Conservation (phyloP, 495 filamentous ascomycete species). For the Penicillium macrosclerotiorum region DNA sequence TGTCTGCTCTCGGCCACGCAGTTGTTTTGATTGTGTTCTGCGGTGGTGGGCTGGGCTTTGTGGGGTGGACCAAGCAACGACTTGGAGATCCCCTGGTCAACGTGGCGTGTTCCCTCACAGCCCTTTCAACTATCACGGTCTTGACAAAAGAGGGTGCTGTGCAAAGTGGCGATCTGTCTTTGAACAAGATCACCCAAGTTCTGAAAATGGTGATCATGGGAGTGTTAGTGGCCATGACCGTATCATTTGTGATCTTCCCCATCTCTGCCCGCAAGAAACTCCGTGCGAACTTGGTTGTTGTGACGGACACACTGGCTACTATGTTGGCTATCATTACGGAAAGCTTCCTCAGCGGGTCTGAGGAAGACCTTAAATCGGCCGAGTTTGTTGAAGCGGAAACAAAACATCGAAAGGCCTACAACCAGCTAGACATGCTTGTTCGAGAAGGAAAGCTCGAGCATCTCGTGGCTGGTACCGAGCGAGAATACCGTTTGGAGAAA, state of each 20-base stretch:
- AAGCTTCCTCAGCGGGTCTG: constrained; percentile 81
- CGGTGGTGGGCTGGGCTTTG: constrained; percentile 82
- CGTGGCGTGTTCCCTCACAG: constrained; percentile 84
- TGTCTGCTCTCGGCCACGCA: constrained; percentile 71
- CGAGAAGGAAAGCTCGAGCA: constrained; percentile 90
- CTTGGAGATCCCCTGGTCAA: constrained; percentile 85
- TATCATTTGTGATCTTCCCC: constrained; percentile 77
- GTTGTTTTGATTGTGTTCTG: constrained; percentile 84
- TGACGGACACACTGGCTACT: constrained; percentile 72
- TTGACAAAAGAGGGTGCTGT: constrained; percentile 90
- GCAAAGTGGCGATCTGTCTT: constrained; percentile 73
- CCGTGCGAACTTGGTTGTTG: constrained; percentile 69
- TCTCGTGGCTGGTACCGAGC: constrained; percentile 78
- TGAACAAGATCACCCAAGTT: constrained; percentile 81
- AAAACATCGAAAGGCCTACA: constrained; percentile 67
- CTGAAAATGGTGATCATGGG: constrained; percentile 91
- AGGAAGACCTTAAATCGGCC: constrained; percentile 65
- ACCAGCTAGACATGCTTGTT: constrained; percentile 73
- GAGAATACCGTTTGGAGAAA: constrained; percentile 74
- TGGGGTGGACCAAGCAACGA: constrained; percentile 90
- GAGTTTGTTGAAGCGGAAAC: constrained; percentile 65
- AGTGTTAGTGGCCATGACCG: constrained; percentile 66
- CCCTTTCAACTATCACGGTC: constrained; percentile 88
- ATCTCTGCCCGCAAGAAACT: constrained; percentile 75
- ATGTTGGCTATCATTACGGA: constrained; percentile 81